A percentile compares a stretch with the other conserved stretches of the same genome.
These are phyloP conservation scores for Mortierella sp. DNA, from an alignment of 371 early-diverging fungal species.

Conservation along the genomic window DNA sequence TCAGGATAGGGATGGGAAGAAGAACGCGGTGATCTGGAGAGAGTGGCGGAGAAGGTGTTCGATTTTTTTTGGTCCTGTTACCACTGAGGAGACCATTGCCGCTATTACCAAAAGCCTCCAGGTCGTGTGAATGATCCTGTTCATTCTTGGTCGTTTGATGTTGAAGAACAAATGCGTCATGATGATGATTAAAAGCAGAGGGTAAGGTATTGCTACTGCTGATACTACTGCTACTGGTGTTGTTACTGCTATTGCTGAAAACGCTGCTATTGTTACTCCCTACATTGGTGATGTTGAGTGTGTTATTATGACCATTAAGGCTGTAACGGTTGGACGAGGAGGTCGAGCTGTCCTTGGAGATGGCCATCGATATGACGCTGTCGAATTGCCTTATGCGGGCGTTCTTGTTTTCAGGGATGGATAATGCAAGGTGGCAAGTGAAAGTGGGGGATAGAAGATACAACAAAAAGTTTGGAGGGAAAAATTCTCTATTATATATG, in stretches of 20 bases:
- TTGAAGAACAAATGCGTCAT: neutral
- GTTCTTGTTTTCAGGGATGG: too few relatives aligned
- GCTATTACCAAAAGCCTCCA: conserved; percentile 14
- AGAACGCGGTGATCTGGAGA: conserved; percentile 8
- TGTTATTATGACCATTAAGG: conserved; percentile 11
- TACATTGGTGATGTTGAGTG: neutral
- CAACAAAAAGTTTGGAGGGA: too few relatives aligned
- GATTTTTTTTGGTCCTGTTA: conserved; percentile 19
- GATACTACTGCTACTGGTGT: conserved; percentile 4
- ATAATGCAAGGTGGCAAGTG: too few relatives aligned
- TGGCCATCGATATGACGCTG: neutral
- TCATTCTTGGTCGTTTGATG: neutral
- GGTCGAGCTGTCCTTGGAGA: conserved; percentile 24
- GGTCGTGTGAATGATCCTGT: conserved; percentile 12
- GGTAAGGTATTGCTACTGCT: neutral
- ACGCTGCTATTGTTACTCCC: neutral
- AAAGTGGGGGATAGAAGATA: too few relatives aligned
- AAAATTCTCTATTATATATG: too few relatives aligned
- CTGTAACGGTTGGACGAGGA: conserved; percentile 33
- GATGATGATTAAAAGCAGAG: neutral
- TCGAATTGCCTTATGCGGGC: too few relatives aligned
- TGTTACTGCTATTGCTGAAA: neutral
- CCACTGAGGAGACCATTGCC: too few relatives aligned
- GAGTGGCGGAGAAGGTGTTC: conserved; percentile 32
- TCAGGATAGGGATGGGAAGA: conserved; percentile 6